phyloP scores from a whole-genome alignment of 2,329 filamentous ascomycete genomes.

The Pseudogymnoascus sp. region DNA sequence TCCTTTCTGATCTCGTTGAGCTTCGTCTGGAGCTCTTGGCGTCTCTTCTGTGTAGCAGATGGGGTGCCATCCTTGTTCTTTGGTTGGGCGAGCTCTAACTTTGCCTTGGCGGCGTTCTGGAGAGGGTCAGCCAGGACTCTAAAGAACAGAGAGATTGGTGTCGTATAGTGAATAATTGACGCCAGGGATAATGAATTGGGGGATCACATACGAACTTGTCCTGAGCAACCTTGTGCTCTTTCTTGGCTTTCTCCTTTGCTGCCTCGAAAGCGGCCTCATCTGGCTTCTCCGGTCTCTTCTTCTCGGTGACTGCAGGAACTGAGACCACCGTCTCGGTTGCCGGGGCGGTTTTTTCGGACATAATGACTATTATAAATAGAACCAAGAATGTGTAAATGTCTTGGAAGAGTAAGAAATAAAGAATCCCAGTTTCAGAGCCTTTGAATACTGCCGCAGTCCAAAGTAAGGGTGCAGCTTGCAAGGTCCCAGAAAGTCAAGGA shows the following conservation, averaged over 20 bases:
- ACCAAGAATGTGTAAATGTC: background rate
- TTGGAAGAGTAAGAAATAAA: background rate
- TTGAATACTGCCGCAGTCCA: background rate
- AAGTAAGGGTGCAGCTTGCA: slow-evolving; percentile 6
- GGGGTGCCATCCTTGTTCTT: slow-evolving; percentile 58
- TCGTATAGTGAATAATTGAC: background rate
- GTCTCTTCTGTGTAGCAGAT: slow-evolving; percentile 70
- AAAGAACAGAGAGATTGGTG: background rate
- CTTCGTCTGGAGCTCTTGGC: slow-evolving; percentile 76
- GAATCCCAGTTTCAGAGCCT: background rate
- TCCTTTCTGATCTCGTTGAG: slow-evolving; percentile 76
- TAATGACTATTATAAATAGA: background rate
- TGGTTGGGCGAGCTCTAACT: slow-evolving; percentile 75
- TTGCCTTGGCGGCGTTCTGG: slow-evolving; percentile 81
- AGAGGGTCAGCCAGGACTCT: slow-evolving; percentile 17
- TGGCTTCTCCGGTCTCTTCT: slow-evolving; percentile 70
- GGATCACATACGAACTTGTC: slow-evolving; percentile 52
- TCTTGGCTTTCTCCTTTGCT: slow-evolving; percentile 71
- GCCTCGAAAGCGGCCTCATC: slow-evolving; percentile 80
- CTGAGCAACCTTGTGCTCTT: slow-evolving; percentile 72
- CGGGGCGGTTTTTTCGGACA: slow-evolving; percentile 3
- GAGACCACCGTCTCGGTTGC: slow-evolving; percentile 2
- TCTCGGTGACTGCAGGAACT: slow-evolving; percentile 26
- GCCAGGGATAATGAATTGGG: background rate
- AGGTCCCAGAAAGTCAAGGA: slow-evolving; percentile 8